Base-by-base conservation (phyloP, 208 protist genomes). In the Trypanosoma platydactyli region DNA sequence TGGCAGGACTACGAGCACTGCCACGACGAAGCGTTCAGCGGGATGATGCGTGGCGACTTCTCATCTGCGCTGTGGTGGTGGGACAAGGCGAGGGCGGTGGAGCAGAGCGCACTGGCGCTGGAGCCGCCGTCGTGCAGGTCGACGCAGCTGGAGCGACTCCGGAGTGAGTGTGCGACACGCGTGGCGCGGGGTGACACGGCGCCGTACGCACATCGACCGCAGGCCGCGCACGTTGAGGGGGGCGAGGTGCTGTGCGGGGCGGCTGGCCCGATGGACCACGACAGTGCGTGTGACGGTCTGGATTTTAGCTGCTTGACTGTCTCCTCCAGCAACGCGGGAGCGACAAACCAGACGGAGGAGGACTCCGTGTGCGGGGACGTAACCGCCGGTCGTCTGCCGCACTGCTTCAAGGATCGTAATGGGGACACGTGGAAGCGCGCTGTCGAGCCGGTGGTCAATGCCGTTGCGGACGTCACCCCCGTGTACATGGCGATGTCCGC, bases 31-130 rank as follows among this genome's bases (percentile, higher is more conserved):
- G 79, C 54, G 49, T 85, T 79, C 49, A 50, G 50, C n/a, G 54
- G 38, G 58, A 81, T 81, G 79, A 50, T 76, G 64, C 65, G 55
- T 35, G 76, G 76, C 33, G 62, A 80, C 51, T 85, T 76, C 68
- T 35, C 41, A 1, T 48, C 46, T 1, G 80, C 80, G 54, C 48
- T 85, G 41, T 12, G 38, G 22, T 70, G 46, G 25, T 74, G 51
- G 65, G 65, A 63, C 24, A 56, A 27, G 18, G 67, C 74, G 52
- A 60, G 29, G 41, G 62, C 45, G 63, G 65, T 56, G 64, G 63
- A 15, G 64, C 27, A 12, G 51, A 18, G 20, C 64, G 44, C 55
- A 22, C 49, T 66, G 12, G 27, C 49, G 49, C 29, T 5, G 20
- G 61, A 66, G 30, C 18, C 45, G 49, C 33, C 25, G 44, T 40